Evolutionary conservation across 2,329 filamentous ascomycete genomes (phyloP), one percentile per base, ranked within the genome.

Genomic region (Pyrenochaeta sp.): DNA sequence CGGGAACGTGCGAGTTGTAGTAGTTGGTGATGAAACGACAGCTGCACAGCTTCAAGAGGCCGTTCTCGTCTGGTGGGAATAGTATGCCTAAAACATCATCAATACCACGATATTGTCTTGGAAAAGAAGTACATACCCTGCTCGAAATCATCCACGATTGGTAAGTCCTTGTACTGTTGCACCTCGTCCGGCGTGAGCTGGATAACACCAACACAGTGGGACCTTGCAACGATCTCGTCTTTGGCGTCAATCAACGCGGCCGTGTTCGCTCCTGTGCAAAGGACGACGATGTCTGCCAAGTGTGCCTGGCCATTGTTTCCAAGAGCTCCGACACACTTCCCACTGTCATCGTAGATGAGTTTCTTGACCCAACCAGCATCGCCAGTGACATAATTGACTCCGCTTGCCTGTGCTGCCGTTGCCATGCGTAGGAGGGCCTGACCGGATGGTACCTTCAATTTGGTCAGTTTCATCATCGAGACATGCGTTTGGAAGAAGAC

Each of bases 161-260:
- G 62, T 18, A 63, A 37, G 18, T 32, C 34, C 14, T 48, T 41
- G 40, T 60, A 65, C 36, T 56, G 51, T 27, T 58, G 34, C 9
- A 62, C 52, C 26, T 72, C 67, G 0, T 55, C 53, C 2, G 55
- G 44, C 0, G 53, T 58, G 2, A 70, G 52, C 11, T 58, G 54
- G 7, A 70, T 49, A 41, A 60, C 65, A 4, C 59, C 65, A 3
- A 71, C 51, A 13, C 48, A 51, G 22, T 54, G 54, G 28, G 49
- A 58, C 26, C 53, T 48, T 7, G 55, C 53, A 14, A 52, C 51
- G n/a, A 58, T 39, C 21, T 62, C 51, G 1, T 52, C 50, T 9
- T 55, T 47, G 17, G 53, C 38, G 8, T 60, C 53, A 4, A 55
- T 24, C 3, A 59, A 37, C 4, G 48, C 35, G 6, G 20, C 50